These are phyloP conservation scores for Leucocoprinus birnbaumii DNA, from an alignment of 768 basidiomycete species.

Conservation along the genomic window DNA sequence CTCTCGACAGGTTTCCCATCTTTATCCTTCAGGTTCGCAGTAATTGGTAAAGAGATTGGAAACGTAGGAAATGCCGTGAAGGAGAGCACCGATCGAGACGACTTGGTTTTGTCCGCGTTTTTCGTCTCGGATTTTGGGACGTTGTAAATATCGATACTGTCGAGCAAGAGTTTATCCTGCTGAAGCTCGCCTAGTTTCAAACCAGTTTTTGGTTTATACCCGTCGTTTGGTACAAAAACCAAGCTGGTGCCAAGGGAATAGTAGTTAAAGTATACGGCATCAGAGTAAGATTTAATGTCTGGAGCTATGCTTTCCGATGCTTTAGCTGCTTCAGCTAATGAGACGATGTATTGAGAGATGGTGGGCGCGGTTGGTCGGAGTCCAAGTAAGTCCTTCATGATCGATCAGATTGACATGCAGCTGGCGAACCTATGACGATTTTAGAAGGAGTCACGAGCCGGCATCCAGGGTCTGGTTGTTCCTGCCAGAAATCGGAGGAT, in stretches of 20 bases:
- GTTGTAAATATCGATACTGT: slow-evolving; percentile 86
- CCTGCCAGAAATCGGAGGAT: too few species aligned
- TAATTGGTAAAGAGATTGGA: slow-evolving; percentile 48
- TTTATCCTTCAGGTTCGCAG: slow-evolving; percentile 27
- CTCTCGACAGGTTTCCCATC: slow-evolving; percentile 34
- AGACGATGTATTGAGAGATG: slow-evolving; percentile 40
- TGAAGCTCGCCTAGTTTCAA: slow-evolving; percentile 31
- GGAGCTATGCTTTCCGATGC: slow-evolving; percentile 28
- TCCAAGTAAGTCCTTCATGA: slow-evolving; percentile 43
- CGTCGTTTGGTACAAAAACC: slow-evolving; percentile 64
- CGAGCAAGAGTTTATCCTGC: slow-evolving; percentile 51
- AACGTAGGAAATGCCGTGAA: slow-evolving; percentile 57
- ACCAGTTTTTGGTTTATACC: slow-evolving; percentile 55
- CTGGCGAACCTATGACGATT: too few species aligned
- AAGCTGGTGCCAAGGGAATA: slow-evolving; percentile 76
- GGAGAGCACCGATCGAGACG: slow-evolving; percentile 43
- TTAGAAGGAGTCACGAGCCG: too few species aligned
- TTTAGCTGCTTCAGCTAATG: slow-evolving; percentile 26
- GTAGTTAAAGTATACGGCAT: slow-evolving; percentile 88
- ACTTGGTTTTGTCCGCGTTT: slow-evolving; percentile 27
- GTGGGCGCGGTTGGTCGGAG: slow-evolving; percentile 43
- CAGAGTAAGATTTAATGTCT: slow-evolving; percentile 76
- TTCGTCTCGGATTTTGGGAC: slow-evolving; percentile 28
- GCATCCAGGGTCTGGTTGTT: too few species aligned
- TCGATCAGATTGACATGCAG: too few species aligned